Evolutionary conservation across 805 yeast species (phyloP), one percentile per base, ranked within the genome.

Genomic region (Hanseniaspora pseudoguilliermondii): DNA sequence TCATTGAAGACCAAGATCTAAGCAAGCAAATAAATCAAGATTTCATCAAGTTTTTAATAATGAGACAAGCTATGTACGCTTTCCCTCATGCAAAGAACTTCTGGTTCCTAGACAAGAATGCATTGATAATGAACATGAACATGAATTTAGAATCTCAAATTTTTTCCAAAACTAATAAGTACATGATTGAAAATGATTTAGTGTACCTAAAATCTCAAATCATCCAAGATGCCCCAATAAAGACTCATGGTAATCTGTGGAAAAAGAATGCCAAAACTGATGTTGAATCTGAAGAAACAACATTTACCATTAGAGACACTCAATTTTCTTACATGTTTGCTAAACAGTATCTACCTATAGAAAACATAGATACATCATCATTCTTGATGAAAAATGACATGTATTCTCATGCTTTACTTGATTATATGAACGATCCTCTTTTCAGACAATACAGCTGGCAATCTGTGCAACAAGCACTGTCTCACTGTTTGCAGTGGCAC

Each of bases 401-500:
- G 35, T 74, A 78, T 54, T 82, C 90, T 4, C 78, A 76, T 63
- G 78, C 84, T 1, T 73, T 88, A 51, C 63, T 90, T n/a, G 96
- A 89, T 66, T 76, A 79, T 60, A 84, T 96, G 89, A 67, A 77
- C 36, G 93, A 87, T 65, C 80, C 81, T 25, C 73, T 88, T 49
- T 82, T 80, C 65, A 76, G 86, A 65, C 75, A 77, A 50, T 88
- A 84, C 69, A 69, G 69, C n/a, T 68, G 70, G 69, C 64, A 63
- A 46, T 76, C 76, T 57, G 86, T 86, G 69, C 77, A 77, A 15
- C 77, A 77, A 54, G 84, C 81, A 5, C 80, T 91, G 44, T 78
- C 86, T n/a, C 97, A 93, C 66, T 73, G 89, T 47, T 73, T 89
- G 61, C 97, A 88, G 69, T 93, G 97, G 98, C 98, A 91, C 66